Base-by-base conservation (phyloP, 1,139 yeast genomes). In the Eremothecium sinecaudum region DNA sequence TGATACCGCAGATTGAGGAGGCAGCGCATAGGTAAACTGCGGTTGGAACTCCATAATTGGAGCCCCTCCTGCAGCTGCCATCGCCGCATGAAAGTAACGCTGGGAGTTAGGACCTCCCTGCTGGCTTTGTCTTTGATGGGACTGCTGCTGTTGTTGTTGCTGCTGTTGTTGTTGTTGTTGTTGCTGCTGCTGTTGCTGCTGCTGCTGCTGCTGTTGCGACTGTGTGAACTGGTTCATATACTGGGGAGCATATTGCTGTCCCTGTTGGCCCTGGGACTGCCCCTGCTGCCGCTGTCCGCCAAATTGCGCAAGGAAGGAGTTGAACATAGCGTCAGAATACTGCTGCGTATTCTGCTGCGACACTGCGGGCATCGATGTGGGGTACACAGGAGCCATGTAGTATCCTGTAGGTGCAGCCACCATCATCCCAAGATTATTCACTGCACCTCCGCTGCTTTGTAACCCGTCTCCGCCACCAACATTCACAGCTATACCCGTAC, bases 31-130 rank as follows among this genome's bases (percentile, higher is more conserved):
- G 26, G 33, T 36, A 19, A 41, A 33, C 24, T 24, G 25, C 17
- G 37, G 37, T 27, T 34, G 37, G 30, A 27, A 27, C 30, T 48
- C 54, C 40, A 47, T 31, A 48, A 49, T 39, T 5, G 47, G 32
- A 15, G 46, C 44, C 12, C 30, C 30, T 13, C 30, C 30, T 18
- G 21, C 30, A 4, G 30, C 19, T 10, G 50, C 38, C 39, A 42
- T 37, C 24, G 39, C 46, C 31, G 41, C 47, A 32, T 48, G 52
- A 24, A 47, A 50, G 37, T 43, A 50, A 32, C 53, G 41, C 34
- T 50, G 54, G 7, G 43, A 37, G 21, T 18, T 18, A 9, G 32
- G 32, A 12, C 37, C 38, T 24, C 28, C 27, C 13, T 39, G 39
- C 26, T 31, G 30, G 15, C 27, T 26, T 24, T 31, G 35, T 16